phyloP scores from a whole-genome alignment of 2,329 filamentous ascomycete genomes.

The Leptographium procerum region DNA sequence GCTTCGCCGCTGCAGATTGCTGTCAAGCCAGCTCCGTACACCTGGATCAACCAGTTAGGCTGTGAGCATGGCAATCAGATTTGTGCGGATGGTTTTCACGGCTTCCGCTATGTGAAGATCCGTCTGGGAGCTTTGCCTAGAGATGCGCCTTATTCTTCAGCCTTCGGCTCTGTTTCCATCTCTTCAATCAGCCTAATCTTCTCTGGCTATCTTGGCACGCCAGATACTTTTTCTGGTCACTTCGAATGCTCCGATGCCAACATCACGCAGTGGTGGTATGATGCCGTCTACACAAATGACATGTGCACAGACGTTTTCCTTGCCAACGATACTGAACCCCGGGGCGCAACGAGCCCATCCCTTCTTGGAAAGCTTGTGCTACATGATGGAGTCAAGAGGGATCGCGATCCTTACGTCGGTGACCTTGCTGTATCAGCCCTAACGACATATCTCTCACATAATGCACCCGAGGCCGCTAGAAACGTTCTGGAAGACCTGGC shows the following conservation, averaged over 20 bases:
- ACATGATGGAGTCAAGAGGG: slow-evolving; percentile 38
- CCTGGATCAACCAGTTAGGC: slow-evolving; percentile 32
- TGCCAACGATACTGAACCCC: slow-evolving; percentile 36
- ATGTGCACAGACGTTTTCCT: slow-evolving; percentile 34
- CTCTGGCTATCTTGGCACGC: slow-evolving; percentile 33
- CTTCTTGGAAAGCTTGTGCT: slow-evolving; percentile 35
- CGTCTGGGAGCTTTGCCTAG: slow-evolving; percentile 29
- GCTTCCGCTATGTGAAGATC: slow-evolving; percentile 40
- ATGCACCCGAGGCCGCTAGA: slow-evolving; percentile 25
- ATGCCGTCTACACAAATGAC: slow-evolving; percentile 41
- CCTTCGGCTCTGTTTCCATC: slow-evolving; percentile 31
- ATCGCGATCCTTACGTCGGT: slow-evolving; percentile 41
- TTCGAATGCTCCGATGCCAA: slow-evolving; percentile 39
- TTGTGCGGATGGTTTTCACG: slow-evolving; percentile 40
- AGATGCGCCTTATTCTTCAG: slow-evolving; percentile 32
- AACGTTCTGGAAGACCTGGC: slow-evolving; percentile 40
- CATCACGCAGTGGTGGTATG: slow-evolving; percentile 41
- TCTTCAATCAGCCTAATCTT: slow-evolving; percentile 29
- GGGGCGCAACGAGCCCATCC: slow-evolving; percentile 29
- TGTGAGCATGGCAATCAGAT: slow-evolving; percentile 31
- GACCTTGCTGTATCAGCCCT: slow-evolving; percentile 37
- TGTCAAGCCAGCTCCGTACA: slow-evolving; percentile 28
- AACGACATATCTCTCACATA: slow-evolving; percentile 36
- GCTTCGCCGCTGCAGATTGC: slow-evolving; percentile 24
- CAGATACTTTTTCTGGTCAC: slow-evolving; percentile 37